These are phyloP conservation scores for Myotisia sp. DNA, from an alignment of 2,329 filamentous ascomycete genomes.

Conservation along the genomic window DNA sequence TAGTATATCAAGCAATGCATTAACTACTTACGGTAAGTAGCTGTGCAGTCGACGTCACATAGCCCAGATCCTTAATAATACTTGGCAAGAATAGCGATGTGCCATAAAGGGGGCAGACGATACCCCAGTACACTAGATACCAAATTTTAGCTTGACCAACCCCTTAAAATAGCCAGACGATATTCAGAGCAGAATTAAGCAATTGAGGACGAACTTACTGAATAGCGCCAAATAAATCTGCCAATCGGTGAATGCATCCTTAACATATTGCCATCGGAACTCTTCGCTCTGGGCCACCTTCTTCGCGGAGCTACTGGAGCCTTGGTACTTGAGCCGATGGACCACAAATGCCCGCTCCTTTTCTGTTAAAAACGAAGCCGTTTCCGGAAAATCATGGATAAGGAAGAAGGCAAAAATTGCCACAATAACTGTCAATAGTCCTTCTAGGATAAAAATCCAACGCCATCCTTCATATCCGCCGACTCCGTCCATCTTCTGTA, in stretches of 20 bases:
- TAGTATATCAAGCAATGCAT: not conserved
- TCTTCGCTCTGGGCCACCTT: conserved; percentile 19
- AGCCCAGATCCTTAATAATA: conserved; percentile 30
- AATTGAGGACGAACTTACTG: conserved; percentile 17
- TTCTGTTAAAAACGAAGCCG: conserved; percentile 29
- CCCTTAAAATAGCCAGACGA: conserved; percentile 6
- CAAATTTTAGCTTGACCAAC: not conserved
- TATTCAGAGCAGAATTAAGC: conserved; percentile 2
- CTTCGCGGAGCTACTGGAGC: conserved; percentile 15
- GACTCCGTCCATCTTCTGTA: conserved; percentile 36
- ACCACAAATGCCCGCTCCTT: conserved; percentile 28
- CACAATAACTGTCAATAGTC: conserved; percentile 32
- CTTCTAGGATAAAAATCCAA: conserved; percentile 39
- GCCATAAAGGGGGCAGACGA: conserved; percentile 30
- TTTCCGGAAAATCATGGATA: conserved; percentile 35
- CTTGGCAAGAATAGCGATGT: conserved; percentile 28
- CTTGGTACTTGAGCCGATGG: conserved; percentile 25
- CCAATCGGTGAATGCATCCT: conserved; percentile 29
- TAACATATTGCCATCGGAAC: conserved; percentile 28
- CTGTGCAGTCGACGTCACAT: conserved; percentile 26
- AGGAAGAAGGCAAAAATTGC: conserved; percentile 30
- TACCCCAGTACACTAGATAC: conserved; percentile 28
- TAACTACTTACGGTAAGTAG: conserved; percentile 22
- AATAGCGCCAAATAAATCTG: conserved; percentile 28
- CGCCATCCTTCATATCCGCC: conserved; percentile 35